phyloP scores from a whole-genome alignment of 1,139 yeast species.

The Blastobotrys raffinosifermentans region DNA sequence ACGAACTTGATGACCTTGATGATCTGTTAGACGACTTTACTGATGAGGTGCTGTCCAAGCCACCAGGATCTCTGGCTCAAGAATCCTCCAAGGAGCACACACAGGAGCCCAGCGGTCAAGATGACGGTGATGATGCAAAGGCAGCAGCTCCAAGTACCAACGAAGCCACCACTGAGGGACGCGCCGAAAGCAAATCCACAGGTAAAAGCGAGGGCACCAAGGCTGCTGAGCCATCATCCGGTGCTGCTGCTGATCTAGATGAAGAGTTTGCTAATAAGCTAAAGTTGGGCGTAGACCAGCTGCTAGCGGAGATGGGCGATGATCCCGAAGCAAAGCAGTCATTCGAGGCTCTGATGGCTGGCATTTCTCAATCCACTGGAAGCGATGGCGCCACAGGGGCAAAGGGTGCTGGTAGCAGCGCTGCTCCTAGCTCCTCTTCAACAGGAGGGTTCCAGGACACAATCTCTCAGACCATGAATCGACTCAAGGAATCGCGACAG shows the following conservation, averaged over 20 bases:
- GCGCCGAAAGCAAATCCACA: conserved; percentile 11
- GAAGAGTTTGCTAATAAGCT: conserved; percentile 39
- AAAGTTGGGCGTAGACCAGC: conserved; percentile 35
- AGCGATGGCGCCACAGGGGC: conserved; percentile 14
- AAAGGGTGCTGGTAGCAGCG: conserved; percentile 9
- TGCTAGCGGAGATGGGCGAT: conserved; percentile 53
- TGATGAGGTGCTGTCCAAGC: conserved; percentile 61
- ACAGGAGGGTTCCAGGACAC: conserved; percentile 61
- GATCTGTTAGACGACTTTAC: conserved; percentile 44
- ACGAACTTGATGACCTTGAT: conserved; percentile 39
- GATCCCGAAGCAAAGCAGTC: conserved; percentile 58
- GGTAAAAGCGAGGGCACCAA: conserved; percentile 26
- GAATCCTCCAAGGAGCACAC: background rate
- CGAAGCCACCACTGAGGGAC: conserved; percentile 20
- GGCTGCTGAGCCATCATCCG: conserved; percentile 3
- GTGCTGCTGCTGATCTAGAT: conserved; percentile 38
- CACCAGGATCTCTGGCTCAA: conserved; percentile 42
- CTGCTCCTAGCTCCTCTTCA: conserved; percentile 5
- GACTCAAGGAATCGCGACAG: conserved; percentile 48
- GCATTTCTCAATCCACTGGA: conserved; percentile 39
- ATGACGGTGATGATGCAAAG: conserved; percentile 3
- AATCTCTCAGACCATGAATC: conserved; percentile 72
- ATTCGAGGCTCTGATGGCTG: conserved; percentile 48
- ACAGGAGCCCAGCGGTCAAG: background rate
- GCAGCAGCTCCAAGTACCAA: conserved; percentile 19